Evolutionary conservation across 345 rosid species (phyloP), one percentile per base, ranked within the genome.

Genomic region (Mangifera indica): DNA sequence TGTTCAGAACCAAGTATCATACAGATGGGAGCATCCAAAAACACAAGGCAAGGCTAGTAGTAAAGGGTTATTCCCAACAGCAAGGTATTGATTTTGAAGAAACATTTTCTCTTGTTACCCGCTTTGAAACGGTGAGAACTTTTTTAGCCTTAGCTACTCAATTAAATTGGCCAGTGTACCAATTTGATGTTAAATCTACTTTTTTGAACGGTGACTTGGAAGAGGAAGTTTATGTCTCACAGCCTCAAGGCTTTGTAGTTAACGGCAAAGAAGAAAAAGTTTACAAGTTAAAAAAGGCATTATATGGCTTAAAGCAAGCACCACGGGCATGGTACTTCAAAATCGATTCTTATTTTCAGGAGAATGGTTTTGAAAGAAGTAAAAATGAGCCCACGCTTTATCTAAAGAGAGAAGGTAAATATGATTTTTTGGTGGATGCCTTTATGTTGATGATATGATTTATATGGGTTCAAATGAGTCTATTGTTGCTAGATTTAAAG

Each of bases 361-460:
- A 3, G 3, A 29, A 29, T 29, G 32, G 32, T 1, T 29, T 29
- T 29, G 3, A 1, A 3, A 29, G 32, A 20, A 56, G 60, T 56
- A 2, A n/a, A 1, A 56, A 18, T 56, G 26, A 56, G 60, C 60
- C 26, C 1, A 14, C 25, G 0, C 11, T 56, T 9, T 56, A 56
- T 20, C 2, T 56, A 6, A 56, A 56, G 20, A 56, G 0, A 4
- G 5, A 18, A 5, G 26, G 60, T 56, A 7, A 7, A 21, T 5
- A 18, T 56, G 21, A 10, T 44, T 45, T 70, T 70, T 45, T 60
- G 7, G 25, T 44, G 10, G 46, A 1, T 71, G 46, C 3, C 11
- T 60, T 5, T 60, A 71, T 71, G 48, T 71, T 20, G 54, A 69
- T 60, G 67, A 60, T 18, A 1, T 71, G 7, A 60, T 71, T 3